Base-by-base conservation (phyloP, 768 basidiomycete species). In the Tremella fuciformis region DNA sequence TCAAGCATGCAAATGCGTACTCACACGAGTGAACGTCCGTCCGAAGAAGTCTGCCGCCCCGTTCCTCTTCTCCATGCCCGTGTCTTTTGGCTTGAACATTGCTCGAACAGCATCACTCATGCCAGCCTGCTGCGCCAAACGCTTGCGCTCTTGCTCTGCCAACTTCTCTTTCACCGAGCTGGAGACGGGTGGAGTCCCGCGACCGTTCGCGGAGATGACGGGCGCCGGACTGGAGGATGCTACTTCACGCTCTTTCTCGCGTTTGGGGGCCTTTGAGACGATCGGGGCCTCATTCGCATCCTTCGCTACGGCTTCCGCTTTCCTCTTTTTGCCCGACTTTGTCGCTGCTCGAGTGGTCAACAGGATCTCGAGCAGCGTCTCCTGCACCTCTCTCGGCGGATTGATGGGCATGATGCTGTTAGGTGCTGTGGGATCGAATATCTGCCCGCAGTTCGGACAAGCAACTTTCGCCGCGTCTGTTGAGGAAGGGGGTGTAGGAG, bases 41-140 rank as follows among this genome's bases (percentile, higher is more conserved):
- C 86, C 88, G 0, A 91, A 93, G 83, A 90, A 90, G 67, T 91
- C 93, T 6, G 89, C 91, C 78, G 88, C 88, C 72, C 91, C 89
- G 72, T 80, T 81, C 62, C 80, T 79, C 51, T 81, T 78, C 15
- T 80, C 81, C 9, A 34, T 53, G 21, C 48, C 57, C 11, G 41
- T 50, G 19, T 84, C 82, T 57, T 84, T 84, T 11, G 79, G 75
- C 41, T 78, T 82, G 73, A 93, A 96, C 65, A 96, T 72, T 37
- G 86, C 86, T 79, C 87, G 88, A 37, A 96, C 85, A 15, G 89
- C 89, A 11, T 85, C 87, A 66, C 85, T 91, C 91, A 93, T 92
- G 4, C 78, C 81, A 1, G 85, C 85, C 76, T 76, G 67, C 16
- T 66, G 63, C 19, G 62, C 65, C 85, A 90, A 44, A 63, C 91